Evolutionary conservation across 352 stramenopile species (phyloP).

Genomic region (Phytophthora citrophthora): DNA sequence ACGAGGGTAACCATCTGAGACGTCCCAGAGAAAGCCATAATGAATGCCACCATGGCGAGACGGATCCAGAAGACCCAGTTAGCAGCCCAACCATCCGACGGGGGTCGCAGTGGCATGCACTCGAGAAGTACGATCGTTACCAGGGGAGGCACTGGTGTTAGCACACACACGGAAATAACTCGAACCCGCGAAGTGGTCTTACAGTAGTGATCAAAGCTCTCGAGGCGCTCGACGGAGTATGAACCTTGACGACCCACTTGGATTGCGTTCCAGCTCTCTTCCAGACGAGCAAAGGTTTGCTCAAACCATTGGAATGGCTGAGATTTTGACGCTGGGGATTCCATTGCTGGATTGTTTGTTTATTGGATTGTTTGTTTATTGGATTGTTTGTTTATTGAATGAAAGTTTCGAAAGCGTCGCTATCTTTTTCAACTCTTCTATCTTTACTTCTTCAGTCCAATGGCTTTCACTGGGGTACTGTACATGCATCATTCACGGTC

Average conservation of each 20-base stretch:
- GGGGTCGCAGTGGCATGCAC: neutral
- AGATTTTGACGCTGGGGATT: too few relatives aligned
- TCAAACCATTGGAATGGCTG: neutral
- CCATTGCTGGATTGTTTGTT: too few relatives aligned
- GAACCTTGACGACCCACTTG: slow-evolving; percentile 15
- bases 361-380: too few relatives aligned
- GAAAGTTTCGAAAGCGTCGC: too few relatives aligned
- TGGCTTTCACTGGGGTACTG: neutral
- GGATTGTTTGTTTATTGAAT: too few relatives aligned
- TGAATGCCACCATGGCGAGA: neutral
- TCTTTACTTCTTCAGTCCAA: too few relatives aligned
- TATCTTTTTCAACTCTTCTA: too few relatives aligned
- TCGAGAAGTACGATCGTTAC: neutral
- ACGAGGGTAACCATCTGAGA: neutral
- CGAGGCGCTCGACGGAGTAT: slow-evolving; percentile 11
- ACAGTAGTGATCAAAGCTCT: slow-evolving; percentile 10
- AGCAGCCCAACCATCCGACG: neutral
- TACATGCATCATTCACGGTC: slow-evolving; percentile 51
- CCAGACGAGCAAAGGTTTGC: neutral
- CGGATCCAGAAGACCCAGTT: slow-evolving; percentile 6
- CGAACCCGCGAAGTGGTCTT: slow-evolving; percentile 4
- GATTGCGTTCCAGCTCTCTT: slow-evolving; percentile 8
- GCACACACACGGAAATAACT: slow-evolving; percentile 4
- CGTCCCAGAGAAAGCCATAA: neutral
- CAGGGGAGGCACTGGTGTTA: slow-evolving; percentile 7